Percentiles rank a stretch among this genome's conserved stretches.
These are phyloP conservation scores for Phellinidium pouzarii DNA, from an alignment of 1,284 basidiomycete genomes.

Conservation along the genomic window DNA sequence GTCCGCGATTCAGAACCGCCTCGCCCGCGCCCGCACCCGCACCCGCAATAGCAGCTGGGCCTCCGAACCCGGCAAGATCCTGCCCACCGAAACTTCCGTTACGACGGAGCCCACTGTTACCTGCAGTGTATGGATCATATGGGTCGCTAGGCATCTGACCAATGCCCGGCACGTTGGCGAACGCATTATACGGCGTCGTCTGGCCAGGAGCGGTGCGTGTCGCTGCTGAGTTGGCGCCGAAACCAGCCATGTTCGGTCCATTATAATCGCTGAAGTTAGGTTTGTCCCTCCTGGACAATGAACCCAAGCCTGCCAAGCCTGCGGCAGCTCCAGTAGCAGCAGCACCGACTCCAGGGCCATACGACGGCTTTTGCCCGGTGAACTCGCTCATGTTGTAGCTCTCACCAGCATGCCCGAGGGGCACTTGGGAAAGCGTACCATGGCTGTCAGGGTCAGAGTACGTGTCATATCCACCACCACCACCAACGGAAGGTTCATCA, in stretches of 20 bases:
- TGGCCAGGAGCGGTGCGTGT: constrained; percentile 24
- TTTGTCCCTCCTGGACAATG: constrained; percentile 21
- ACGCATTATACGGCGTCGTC: constrained; percentile 30
- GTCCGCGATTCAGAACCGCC: constrained; percentile 12
- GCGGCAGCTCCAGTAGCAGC: constrained; percentile 25
- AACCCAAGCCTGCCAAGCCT: constrained; percentile 26
- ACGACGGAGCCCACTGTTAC: constrained; percentile 19
- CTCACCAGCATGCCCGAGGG: constrained; percentile 33
- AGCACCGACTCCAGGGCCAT: background rate
- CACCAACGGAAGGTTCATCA: constrained; percentile 27
- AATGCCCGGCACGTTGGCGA: constrained; percentile 26
- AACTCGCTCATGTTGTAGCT: constrained; percentile 50
- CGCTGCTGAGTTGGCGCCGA: constrained; percentile 6
- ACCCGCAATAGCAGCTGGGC: constrained; percentile 19
- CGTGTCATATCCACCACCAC: constrained; percentile 26
- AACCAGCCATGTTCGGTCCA: constrained; percentile 7
- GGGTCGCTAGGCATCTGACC: constrained; percentile 23
- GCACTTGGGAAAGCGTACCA: constrained; percentile 45
- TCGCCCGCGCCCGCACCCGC: constrained; percentile 12
- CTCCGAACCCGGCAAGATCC: constrained; percentile 26
- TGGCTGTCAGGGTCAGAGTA: constrained; percentile 55
- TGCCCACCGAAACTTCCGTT: constrained; percentile 20
- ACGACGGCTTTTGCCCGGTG: constrained; percentile 13
- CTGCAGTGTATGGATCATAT: constrained; percentile 20
- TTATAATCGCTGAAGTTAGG: constrained; percentile 3